phyloP scores from a whole-genome alignment of 169 alveolate genomes.

The Ichthyophthirius multifiliis region DNA sequence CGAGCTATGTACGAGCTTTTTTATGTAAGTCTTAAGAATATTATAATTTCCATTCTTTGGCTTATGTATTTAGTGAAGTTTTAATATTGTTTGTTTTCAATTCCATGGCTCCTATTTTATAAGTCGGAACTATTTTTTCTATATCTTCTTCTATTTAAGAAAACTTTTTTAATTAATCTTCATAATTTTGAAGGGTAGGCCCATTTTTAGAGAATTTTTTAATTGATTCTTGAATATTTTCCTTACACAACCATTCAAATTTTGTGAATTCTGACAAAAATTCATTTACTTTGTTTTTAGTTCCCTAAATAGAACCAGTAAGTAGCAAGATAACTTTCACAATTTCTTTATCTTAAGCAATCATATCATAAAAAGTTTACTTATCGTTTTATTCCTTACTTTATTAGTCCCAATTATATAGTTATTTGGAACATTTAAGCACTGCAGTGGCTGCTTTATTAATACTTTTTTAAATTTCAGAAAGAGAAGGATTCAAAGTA shows the following conservation, averaged over 20 bases:
- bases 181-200: conserved; percentile 88
- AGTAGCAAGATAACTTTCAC: conserved; percentile 92
- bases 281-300: conserved; percentile 84
- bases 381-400: conserved; percentile 74
- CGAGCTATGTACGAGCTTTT: conserved; percentile 69
- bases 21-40: conserved; percentile 88
- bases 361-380: conserved; percentile 91
- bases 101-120: conserved; percentile 87
- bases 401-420: conserved; percentile 85
- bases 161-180: conserved; percentile 85
- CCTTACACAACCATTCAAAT: conserved; percentile 89
- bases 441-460: conserved; percentile 93
- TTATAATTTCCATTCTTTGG: conserved; percentile 85
- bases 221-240: conserved; percentile 80
- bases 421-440: conserved; percentile 88
- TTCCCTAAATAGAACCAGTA: conserved; percentile 92
- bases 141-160: conserved; percentile 79
- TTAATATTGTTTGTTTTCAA: conserved; percentile 74
- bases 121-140: conserved; percentile 70
- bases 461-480: conserved; percentile 90
- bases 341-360: conserved; percentile 92
- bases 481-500: conserved; percentile 89
- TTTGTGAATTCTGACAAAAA: conserved; percentile 83
- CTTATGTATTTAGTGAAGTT: conserved; percentile 72
- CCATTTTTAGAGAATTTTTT: conserved; percentile 79